Percentiles rank a stretch among this genome's conserved stretches.
phyloP scores from a whole-genome alignment of 306 rosid species.

The Elaeagnus macrophylla region DNA sequence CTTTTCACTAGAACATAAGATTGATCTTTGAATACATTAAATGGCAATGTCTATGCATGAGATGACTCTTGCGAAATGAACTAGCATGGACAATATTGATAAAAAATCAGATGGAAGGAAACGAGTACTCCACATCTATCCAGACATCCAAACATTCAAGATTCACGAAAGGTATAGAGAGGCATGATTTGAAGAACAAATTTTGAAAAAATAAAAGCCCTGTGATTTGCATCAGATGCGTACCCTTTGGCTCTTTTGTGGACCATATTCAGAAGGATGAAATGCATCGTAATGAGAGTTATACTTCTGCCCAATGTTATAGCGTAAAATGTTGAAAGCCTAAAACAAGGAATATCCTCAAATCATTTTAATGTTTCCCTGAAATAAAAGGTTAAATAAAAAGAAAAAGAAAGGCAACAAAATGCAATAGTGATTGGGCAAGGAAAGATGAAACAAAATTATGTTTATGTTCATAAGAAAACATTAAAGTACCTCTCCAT shows the following conservation, averaged over 20 bases:
- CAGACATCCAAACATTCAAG: too few relatives aligned
- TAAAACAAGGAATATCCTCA: constrained; percentile 54
- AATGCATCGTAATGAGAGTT: constrained; percentile 66
- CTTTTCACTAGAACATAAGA: too few relatives aligned
- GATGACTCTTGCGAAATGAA: too few relatives aligned
- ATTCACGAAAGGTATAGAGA: neutral
- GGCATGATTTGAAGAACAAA: constrained; percentile 3
- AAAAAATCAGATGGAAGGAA: too few relatives aligned
- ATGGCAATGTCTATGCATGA: too few relatives aligned
- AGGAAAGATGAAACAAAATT: too few relatives aligned
- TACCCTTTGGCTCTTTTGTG: constrained; percentile 78
- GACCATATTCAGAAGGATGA: constrained; percentile 50
- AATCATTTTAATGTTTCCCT: constrained; percentile 31
- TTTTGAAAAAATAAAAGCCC: constrained; percentile 8
- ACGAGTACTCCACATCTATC: too few relatives aligned
- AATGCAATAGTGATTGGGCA: neutral
- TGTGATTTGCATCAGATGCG: constrained; percentile 7
- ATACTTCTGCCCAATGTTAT: constrained; percentile 75
- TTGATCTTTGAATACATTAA: too few relatives aligned
- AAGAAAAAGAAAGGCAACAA: neutral
- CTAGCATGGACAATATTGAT: too few relatives aligned
- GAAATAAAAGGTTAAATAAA: constrained; percentile 26
- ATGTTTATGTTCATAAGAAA: too few relatives aligned
- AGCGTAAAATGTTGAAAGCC: constrained; percentile 79
- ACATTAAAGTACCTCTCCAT: constrained; percentile 60